Conservation (phyloP, 352 stramenopile species). For the Phytophthora sojae region DNA sequence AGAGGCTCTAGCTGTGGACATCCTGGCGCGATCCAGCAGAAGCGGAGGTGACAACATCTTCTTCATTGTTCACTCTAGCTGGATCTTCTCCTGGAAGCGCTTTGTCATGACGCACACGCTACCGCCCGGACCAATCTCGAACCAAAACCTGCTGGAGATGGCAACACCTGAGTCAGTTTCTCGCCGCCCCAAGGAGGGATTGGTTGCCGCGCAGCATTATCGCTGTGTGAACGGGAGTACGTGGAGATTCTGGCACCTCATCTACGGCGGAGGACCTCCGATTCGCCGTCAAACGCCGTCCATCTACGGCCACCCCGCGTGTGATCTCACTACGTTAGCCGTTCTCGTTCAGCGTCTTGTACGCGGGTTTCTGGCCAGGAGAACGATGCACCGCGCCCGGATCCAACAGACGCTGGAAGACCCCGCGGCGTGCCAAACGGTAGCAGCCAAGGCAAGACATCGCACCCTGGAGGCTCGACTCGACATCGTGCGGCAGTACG, state of each 20-base stretch:
- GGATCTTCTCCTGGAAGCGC: conserved; percentile 59
- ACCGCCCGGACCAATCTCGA: conserved; percentile 31
- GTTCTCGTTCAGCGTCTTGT: conserved; percentile 54
- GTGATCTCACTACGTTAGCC: conserved; percentile 49
- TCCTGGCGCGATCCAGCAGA: conserved; percentile 32
- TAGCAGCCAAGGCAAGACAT: conserved; percentile 28
- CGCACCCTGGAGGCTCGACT: conserved; percentile 49
- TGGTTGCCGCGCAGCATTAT: conserved; percentile 52
- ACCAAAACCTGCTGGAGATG: conserved; percentile 32
- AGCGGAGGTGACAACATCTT: conserved; percentile 30
- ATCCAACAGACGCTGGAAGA: conserved; percentile 27
- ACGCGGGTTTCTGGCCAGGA: conserved; percentile 59
- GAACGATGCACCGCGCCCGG: conserved; percentile 21
- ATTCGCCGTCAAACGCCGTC: conserved; percentile 51
- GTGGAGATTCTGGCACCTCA: conserved; percentile 55
- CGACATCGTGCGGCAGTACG: conserved; percentile 56
- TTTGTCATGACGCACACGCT: conserved; percentile 37
- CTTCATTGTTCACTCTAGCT: conserved; percentile 47
- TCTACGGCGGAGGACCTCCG: conserved; percentile 61
- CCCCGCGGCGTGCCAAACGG: conserved; percentile 34
- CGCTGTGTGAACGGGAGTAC: conserved; percentile 63
- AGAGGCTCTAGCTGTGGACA: conserved; percentile 59
- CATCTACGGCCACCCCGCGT: conserved; percentile 51
- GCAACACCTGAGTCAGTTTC: neutral
- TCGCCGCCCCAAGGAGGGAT: conserved; percentile 43